These are phyloP conservation scores for Fusarium dimerum DNA, from an alignment of 2,329 filamentous ascomycete genomes.

Conservation along the genomic window DNA sequence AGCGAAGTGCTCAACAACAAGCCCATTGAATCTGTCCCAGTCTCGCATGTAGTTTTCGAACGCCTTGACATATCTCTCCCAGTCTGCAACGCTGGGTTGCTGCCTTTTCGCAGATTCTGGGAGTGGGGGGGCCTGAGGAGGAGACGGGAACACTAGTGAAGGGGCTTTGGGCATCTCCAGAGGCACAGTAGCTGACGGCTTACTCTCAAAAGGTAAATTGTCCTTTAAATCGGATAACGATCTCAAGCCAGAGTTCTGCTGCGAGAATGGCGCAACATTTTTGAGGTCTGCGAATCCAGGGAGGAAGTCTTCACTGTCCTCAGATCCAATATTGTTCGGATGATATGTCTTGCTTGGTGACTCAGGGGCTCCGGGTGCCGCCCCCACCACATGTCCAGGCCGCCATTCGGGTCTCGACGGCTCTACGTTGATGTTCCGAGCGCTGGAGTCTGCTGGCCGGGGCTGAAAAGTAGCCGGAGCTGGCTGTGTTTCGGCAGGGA, in stretches of 20 bases:
- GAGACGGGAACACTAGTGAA: slow-evolving; percentile 46
- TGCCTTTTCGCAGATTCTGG: slow-evolving; percentile 47
- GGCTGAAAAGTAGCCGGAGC: background rate
- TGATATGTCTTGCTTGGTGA: slow-evolving; percentile 26
- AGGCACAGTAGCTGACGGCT: slow-evolving; percentile 45
- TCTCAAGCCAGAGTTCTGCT: slow-evolving; percentile 48
- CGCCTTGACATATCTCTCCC: slow-evolving; percentile 53
- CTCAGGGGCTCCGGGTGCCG: slow-evolving; percentile 26
- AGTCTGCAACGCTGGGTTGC: slow-evolving; percentile 45
- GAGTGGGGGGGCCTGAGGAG: slow-evolving; percentile 52
- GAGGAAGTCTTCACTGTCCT: slow-evolving; percentile 58
- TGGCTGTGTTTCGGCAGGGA: background rate
- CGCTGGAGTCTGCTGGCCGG: slow-evolving; percentile 22
- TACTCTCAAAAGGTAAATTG: slow-evolving; percentile 58
- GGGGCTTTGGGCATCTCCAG: slow-evolving; percentile 36
- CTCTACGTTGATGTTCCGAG: slow-evolving; percentile 58
- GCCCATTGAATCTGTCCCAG: slow-evolving; percentile 51
- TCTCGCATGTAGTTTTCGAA: slow-evolving; percentile 56
- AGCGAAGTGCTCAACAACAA: slow-evolving; percentile 57
- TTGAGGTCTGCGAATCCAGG: slow-evolving; percentile 55
- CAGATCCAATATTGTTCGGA: slow-evolving; percentile 48
- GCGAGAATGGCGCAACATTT: slow-evolving; percentile 56
- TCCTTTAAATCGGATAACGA: slow-evolving; percentile 59
- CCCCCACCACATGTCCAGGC: slow-evolving; percentile 45
- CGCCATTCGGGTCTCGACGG: slow-evolving; percentile 62